Conservation (phyloP, 768 basidiomycete species). For the Mycena latifolia region DNA sequence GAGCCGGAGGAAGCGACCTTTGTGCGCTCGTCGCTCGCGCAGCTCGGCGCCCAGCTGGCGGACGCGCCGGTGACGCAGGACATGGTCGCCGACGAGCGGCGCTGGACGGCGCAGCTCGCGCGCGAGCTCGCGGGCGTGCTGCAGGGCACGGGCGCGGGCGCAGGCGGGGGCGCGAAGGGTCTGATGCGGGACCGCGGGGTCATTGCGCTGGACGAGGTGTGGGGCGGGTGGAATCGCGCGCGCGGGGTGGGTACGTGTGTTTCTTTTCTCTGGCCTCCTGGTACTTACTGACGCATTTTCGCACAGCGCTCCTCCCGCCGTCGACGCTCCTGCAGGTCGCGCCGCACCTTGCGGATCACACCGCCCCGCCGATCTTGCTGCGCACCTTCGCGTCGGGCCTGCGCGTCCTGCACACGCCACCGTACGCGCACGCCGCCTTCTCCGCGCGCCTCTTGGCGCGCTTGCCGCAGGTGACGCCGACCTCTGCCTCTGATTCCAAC, state of each 20-base stretch:
- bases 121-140: conserved; percentile 85
- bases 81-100: conserved; percentile 86
- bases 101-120: conserved; percentile 85
- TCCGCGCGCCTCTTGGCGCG: conserved; percentile 62
- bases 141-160: conserved; percentile 51
- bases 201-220: conserved; percentile 91
- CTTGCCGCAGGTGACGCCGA: too few species aligned
- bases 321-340: conserved; percentile 84
- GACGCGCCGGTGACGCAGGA: conserved; percentile 89
- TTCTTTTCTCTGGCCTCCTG: background rate
- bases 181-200: conserved; percentile 87
- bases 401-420: conserved; percentile 86
- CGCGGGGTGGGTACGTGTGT: conserved; percentile 67
- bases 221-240: conserved; percentile 96
- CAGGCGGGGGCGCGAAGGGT: conserved; percentile 51
- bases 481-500: too few species aligned
- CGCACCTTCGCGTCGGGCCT: conserved; percentile 83
- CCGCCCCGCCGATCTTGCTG: conserved; percentile 73
- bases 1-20: conserved; percentile 90
- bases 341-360: conserved; percentile 74
- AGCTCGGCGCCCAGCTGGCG: conserved; percentile 84
- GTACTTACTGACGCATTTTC: background rate
- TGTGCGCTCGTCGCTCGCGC: conserved; percentile 89
- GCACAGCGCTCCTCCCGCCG: conserved; percentile 88
- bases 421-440: conserved; percentile 78